Conservation (phyloP, 768 basidiomycete genomes). For the Lactarius akahatsu region DNA sequence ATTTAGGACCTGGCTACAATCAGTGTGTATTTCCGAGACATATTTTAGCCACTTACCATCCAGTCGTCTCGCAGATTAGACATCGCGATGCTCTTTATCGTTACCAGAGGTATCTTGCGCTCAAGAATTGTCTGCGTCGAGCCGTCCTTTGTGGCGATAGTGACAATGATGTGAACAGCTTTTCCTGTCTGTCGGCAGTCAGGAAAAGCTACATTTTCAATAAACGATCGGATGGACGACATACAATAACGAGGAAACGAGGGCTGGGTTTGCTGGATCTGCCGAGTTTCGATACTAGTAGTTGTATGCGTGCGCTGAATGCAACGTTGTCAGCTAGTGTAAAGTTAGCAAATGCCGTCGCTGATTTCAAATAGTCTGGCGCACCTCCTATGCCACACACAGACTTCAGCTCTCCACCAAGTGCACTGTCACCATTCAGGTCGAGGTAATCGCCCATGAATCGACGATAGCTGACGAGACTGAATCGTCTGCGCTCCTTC, state of each 20-base stretch:
- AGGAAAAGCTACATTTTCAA: neutral
- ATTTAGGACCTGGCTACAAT: slow-evolving; percentile 66
- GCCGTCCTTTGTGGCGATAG: slow-evolving; percentile 57
- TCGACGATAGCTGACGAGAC: slow-evolving; percentile 88
- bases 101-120: slow-evolving; percentile 85
- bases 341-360: slow-evolving; percentile 2
- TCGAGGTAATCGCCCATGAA: slow-evolving; percentile 97
- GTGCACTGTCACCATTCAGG: slow-evolving; percentile 73
- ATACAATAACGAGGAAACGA: slow-evolving; percentile 83
- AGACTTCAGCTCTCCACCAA: slow-evolving; percentile 72
- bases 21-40: neutral
- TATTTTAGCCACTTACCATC: slow-evolving; percentile 56
- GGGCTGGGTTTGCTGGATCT: slow-evolving; percentile 92
- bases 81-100: slow-evolving; percentile 83
- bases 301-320: slow-evolving; percentile 79
- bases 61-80: slow-evolving; percentile 93
- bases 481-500: slow-evolving; percentile 92
- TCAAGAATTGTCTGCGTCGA: slow-evolving; percentile 59
- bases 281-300: slow-evolving; percentile 79
- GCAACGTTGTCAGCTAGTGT: slow-evolving; percentile 70
- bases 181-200: slow-evolving; percentile 64
- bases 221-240: slow-evolving; percentile 35
- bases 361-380: slow-evolving; percentile 30
- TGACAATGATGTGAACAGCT: slow-evolving; percentile 76
- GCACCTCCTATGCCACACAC: slow-evolving; percentile 74